phyloP scores from a whole-genome alignment of 306 rosid genomes.

The Purshia tridentata region DNA sequence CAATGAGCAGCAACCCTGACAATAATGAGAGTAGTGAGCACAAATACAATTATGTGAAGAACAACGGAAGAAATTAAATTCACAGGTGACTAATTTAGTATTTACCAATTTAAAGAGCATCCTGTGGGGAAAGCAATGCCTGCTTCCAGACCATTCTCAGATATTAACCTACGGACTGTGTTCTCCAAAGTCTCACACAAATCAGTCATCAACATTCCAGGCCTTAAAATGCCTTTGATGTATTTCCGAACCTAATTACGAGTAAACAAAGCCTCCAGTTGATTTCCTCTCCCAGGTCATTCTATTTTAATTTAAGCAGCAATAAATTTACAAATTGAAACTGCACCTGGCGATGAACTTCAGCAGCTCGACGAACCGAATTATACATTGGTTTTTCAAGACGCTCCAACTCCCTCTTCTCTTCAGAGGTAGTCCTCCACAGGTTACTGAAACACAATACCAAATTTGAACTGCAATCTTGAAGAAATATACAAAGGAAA shows the following conservation, averaged over 20 bases:
- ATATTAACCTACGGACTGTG: slow-evolving; percentile 80
- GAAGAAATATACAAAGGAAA: background rate
- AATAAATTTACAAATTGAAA: slow-evolving; percentile 22
- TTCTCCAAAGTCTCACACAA: slow-evolving; percentile 91
- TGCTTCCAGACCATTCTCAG: slow-evolving; percentile 91
- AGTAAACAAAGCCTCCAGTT: slow-evolving; percentile 24
- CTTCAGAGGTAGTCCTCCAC: slow-evolving; percentile 96
- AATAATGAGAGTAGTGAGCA: slow-evolving; percentile 16
- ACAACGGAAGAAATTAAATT: background rate
- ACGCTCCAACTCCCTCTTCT: slow-evolving; percentile 98
- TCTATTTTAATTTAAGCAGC: background rate
- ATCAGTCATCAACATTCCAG: slow-evolving; percentile 96
- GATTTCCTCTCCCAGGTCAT: background rate
- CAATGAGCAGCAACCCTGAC: slow-evolving; percentile 98
- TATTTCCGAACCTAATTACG: slow-evolving; percentile 76
- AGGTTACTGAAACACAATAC: slow-evolving; percentile 54
- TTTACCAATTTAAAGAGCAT: slow-evolving; percentile 92
- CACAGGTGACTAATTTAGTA: slow-evolving; percentile 6
- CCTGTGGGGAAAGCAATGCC: slow-evolving; percentile 99
- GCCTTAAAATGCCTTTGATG: slow-evolving; percentile 76
- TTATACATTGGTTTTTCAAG: slow-evolving; percentile 84
- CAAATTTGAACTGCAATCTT: background rate
- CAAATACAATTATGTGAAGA: slow-evolving; percentile 14
- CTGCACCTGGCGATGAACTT: slow-evolving; percentile 96
- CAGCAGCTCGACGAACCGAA: slow-evolving; percentile 97